phyloP scores from a whole-genome alignment of 805 yeast species.

The Lachancea meyersii region DNA sequence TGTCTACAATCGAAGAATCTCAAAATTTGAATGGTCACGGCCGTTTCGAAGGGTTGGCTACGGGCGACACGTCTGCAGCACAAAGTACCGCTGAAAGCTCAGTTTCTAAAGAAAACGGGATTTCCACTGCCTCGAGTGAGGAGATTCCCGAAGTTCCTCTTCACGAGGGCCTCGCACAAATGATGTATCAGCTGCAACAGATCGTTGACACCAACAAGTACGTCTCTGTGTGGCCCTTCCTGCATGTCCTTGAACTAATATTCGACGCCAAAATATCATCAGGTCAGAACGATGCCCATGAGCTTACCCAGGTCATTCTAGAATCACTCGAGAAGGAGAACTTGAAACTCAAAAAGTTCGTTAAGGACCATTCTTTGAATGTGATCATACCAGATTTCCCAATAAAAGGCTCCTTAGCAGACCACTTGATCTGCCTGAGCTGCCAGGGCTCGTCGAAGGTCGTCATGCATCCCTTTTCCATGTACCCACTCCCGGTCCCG shows the following conservation, averaged over 20 bases:
- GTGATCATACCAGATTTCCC: constrained; percentile 57
- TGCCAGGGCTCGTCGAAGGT: constrained; percentile 62
- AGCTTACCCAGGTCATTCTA: constrained; percentile 70
- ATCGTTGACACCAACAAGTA: constrained; percentile 48
- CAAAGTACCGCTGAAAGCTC: constrained; percentile 2
- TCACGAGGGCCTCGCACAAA: constrained; percentile 50
- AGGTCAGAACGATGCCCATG: constrained; percentile 94
- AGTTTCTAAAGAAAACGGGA: constrained; percentile 3
- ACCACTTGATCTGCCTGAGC: constrained; percentile 61
- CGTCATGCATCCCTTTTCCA: constrained; percentile 53
- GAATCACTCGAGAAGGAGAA: constrained; percentile 73
- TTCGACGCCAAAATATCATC: constrained; percentile 69
- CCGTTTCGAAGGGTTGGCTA: background rate
- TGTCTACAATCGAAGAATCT: constrained; percentile 6
- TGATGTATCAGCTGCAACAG: constrained; percentile 54
- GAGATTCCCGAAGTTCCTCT: constrained; percentile 42
- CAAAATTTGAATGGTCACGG: background rate
- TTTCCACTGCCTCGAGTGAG: constrained; percentile 10
- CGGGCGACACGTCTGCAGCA: constrained; percentile 5
- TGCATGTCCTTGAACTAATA: constrained; percentile 64
- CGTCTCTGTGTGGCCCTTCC: constrained; percentile 71
- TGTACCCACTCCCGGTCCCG: constrained; percentile 73
- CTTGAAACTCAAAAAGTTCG: constrained; percentile 35
- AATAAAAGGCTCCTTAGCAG: constrained; percentile 59
- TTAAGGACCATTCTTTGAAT: constrained; percentile 15